Base-by-base conservation (phyloP, 192 early-diverging fungal species). In the Phycomyces nitens region DNA sequence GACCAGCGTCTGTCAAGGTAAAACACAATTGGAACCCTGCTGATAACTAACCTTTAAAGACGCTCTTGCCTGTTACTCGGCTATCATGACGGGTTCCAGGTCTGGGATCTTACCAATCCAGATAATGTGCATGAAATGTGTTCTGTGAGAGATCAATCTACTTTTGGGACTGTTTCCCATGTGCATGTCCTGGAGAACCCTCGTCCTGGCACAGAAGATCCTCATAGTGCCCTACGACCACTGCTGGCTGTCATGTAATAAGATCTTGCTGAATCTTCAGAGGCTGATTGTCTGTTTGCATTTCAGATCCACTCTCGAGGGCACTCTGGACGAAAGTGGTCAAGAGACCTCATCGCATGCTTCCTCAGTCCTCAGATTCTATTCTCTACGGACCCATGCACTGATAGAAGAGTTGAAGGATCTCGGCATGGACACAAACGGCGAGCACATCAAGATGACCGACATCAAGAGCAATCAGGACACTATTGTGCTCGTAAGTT, bases 71-170 rank as follows among this genome's bases (percentile, higher is more conserved):
- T 87, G 23, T 62, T 86, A 22, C 67, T 92, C 53, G 91, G 89
- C 23, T 92, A 92, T 69, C 57, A 68, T 11, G 80, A 82, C 58
- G 92, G 92, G 7, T 88, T 93, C 55, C 92, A 93, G 58, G 75
- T 93, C 15, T 93, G 92, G 92, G 77, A 88, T 51, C 72, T 91
- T 7, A 77, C 82, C 7, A 77, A 86, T 50, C 67, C 78, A 8
- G 86, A 90, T 62, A 81, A 87, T 62, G 77, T 89, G 20, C 81
- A 79, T 26, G 90, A 93, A 71, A 56, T 91, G 9, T 58, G 69
- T 2, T 90, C 88, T 27, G 70, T 90, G 8, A 80, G 85, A 41
- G 66, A 80, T 53, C 29, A 71, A 26, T 70, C 77, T 3, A 72
- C 67, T 5, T 44, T 82, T 49, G 78, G 69, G 10, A 60, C 77